Base-by-base conservation (phyloP, 495 filamentous ascomycete species). In the Hypoxylon fuscum region DNA sequence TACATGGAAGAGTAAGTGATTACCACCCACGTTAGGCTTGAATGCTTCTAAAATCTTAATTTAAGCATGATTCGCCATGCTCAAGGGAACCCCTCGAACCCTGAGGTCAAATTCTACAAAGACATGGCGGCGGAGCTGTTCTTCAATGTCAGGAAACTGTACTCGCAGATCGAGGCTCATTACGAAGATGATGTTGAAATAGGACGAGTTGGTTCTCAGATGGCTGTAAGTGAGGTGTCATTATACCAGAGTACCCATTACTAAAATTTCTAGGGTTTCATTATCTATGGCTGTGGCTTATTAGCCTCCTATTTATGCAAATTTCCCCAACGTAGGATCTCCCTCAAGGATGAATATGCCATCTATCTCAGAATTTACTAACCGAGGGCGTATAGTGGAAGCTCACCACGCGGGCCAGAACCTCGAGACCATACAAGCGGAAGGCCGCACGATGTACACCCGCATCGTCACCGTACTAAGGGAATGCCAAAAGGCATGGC, bases 281-380 rank as follows among this genome's bases (percentile, higher is more conserved):
- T 77, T 38, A 76, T 81, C 5, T 83, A 82, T 17, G 77, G 72
- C 31, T 83, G 81, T 53, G 81, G 80, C 12, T 73, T 81, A 45
- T 62, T 83, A 2, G 76, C 80, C 5, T 75, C 72, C 12, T 81
- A 83, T 42, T 44, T 79, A 2, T 74, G 63, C 68, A 81, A 79
- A 54, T 80, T 78, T 35, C 77, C 78, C 10, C 64, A 70, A 20
- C 43, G 79, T 80, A 73, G 68, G 76, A 27, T 1, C 7, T 23
- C 2, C 12, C 6, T 32, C 7, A 38, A 18, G 31, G 9, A 45
- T 6, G 9, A 11, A 27, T 14, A 34, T n/a, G n/a, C n/a, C n/a
- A n/a, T n/a, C n/a, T n/a, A n/a, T n/a, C n/a, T n/a, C n/a, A n/a
- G n/a, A n/a, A n/a, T 10, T 45, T 2, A 9, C 23, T 55, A 18